A percentile compares a stretch with the other conserved stretches of the same genome.
These are phyloP conservation scores for Acanthamoeba divionensis DNA, from an alignment of 208 protist species.

Conservation along the genomic window DNA sequence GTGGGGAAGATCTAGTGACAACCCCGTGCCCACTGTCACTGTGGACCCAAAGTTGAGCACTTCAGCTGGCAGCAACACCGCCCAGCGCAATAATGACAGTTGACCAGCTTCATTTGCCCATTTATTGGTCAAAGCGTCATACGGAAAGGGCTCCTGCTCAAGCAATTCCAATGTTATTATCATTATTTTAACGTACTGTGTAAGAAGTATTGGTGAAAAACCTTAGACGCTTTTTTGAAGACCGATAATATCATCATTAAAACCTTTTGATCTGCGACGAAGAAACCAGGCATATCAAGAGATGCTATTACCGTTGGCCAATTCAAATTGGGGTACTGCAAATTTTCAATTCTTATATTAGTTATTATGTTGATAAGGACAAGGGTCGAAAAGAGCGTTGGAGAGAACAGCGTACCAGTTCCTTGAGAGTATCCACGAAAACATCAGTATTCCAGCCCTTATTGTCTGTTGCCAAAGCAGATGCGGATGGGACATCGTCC, in stretches of 20 bases:
- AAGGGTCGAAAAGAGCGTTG: not conserved
- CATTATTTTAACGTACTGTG: not conserved
- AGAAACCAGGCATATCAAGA: slow-evolving; percentile 78
- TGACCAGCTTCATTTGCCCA: not conserved
- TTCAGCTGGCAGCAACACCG: not conserved
- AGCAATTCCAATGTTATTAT: not conserved
- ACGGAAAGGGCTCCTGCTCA: slow-evolving; percentile 1
- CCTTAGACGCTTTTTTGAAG: slow-evolving; percentile 58
- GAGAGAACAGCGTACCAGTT: slow-evolving; percentile 43
- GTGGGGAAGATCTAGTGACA: slow-evolving; percentile 75
- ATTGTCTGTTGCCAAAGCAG: not conserved
- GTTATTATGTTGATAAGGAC: not conserved
- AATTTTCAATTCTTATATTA: no score
- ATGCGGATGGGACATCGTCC: not conserved
- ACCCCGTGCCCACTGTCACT: slow-evolving; percentile 59
- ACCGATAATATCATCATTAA: slow-evolving; percentile 71
- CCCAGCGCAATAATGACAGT: slow-evolving; percentile 12
- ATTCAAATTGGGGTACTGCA: slow-evolving; percentile 53
- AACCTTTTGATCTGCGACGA: slow-evolving; percentile 64
- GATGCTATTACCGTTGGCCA: slow-evolving; percentile 72
- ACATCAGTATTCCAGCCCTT: slow-evolving; percentile 68
- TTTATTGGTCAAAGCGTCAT: not conserved
- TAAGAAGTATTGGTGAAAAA: not conserved
- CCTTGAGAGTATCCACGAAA: slow-evolving; percentile 71
- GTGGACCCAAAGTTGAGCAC: slow-evolving; percentile 42